Evolutionary conservation across 2,329 filamentous ascomycete species (phyloP).

Genomic region (Beauveria pseudobassiana): DNA sequence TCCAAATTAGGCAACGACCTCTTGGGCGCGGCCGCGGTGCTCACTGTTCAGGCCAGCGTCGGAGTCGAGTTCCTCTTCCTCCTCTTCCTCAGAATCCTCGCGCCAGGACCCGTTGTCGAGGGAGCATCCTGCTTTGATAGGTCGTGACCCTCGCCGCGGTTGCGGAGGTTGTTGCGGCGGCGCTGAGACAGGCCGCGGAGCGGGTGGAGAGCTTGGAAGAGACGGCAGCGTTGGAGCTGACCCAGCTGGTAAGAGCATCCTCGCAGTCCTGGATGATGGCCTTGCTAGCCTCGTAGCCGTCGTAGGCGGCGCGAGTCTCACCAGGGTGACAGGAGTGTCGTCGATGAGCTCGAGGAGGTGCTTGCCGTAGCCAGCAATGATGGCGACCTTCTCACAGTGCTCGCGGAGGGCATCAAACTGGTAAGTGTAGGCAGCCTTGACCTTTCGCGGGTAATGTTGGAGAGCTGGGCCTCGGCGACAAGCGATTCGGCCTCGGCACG

Average conservation of each 20-base stretch:
- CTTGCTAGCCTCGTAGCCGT: constrained; percentile 97
- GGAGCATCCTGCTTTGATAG: constrained; percentile 76
- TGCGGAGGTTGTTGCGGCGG: constrained; percentile 63
- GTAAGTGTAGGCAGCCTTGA: constrained; percentile 96
- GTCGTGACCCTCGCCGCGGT: constrained; percentile 68
- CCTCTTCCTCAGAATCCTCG: constrained; percentile 57
- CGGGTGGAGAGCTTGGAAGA: constrained; percentile 80
- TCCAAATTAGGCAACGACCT: constrained; percentile 36
- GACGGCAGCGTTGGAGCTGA: constrained; percentile 81
- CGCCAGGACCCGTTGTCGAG: constrained; percentile 78
- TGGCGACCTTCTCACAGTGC: constrained; percentile 96
- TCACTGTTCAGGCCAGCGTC: constrained; percentile 49
- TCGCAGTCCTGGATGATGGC: constrained; percentile 99
- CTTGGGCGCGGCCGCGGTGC: constrained; percentile 47
- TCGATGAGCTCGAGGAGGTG: constrained; percentile 96
- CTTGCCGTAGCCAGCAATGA: constrained; percentile 96
- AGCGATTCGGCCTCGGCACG: constrained; percentile 98
- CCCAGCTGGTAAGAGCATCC: constrained; percentile 95
- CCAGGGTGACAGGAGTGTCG: constrained; percentile 92
- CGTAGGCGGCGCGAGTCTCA: constrained; percentile 91
- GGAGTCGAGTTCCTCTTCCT: constrained; percentile 52
- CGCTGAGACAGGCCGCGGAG: constrained; percentile 83
- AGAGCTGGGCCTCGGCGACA: constrained; percentile 94
- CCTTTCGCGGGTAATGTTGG: constrained; percentile 98
- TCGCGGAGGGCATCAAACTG: constrained; percentile 96